These are phyloP conservation scores for Hansenula sp. DNA, from an alignment of 1,139 yeast species.

Conservation along the genomic window DNA sequence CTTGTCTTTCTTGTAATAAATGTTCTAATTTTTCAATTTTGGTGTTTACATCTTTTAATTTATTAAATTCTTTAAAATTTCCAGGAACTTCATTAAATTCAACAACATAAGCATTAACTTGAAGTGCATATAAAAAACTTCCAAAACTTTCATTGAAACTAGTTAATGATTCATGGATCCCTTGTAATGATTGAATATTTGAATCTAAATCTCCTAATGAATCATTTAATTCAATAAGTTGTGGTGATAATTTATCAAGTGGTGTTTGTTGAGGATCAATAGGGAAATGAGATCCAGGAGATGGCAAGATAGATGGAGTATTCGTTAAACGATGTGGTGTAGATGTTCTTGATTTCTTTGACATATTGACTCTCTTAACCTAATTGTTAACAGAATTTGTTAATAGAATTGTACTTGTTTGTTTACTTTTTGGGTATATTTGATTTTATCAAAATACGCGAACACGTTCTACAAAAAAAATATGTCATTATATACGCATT, in stretches of 20 bases:
- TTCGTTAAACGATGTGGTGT: conserved; percentile 19
- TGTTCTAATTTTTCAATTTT: conserved; percentile 17
- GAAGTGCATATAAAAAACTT: conserved; percentile 56
- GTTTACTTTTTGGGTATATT: not conserved
- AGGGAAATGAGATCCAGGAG: conserved; percentile 21
- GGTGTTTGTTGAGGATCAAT: conserved; percentile 15
- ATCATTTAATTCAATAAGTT: conserved; percentile 39
- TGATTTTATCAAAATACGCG: no score
- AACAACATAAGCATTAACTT: conserved; percentile 68
- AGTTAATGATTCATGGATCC: conserved; percentile 45
- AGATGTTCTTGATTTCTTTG: conserved; percentile 9
- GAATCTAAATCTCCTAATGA: conserved; percentile 49
- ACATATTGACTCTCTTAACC: no score
- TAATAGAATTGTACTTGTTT: not conserved
- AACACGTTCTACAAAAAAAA: no score
- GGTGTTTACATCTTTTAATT: conserved; percentile 13
- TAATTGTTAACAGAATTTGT: conserved; percentile 7
- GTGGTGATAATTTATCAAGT: conserved; percentile 18
- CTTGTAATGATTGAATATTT: conserved; percentile 40
- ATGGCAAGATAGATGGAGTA: conserved; percentile 15
- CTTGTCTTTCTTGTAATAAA: conserved; percentile 6
- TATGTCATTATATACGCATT: no score
- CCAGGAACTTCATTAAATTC: conserved; percentile 47
- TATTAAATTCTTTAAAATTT: conserved; percentile 20
- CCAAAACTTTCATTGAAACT: conserved; percentile 63